A percentile compares a stretch with the other conserved stretches of the same genome.
Evolutionary conservation across 768 basidiomycete genomes (phyloP).

Genomic region (Plicaturopsis crispa): DNA sequence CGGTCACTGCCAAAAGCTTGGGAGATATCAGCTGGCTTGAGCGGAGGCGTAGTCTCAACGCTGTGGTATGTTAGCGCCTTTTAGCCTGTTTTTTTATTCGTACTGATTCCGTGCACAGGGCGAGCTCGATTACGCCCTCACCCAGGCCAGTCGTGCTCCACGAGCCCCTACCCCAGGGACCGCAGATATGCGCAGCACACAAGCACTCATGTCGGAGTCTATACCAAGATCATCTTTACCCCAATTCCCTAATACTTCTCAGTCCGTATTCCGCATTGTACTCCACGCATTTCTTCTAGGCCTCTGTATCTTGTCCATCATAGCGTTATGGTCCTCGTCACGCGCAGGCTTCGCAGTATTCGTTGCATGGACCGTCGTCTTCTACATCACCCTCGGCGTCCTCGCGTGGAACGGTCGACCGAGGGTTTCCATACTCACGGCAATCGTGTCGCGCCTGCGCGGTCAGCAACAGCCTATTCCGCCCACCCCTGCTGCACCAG

Average conservation of each 20-base stretch:
- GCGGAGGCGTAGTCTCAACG: constrained; percentile 61
- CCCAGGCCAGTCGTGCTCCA: constrained; percentile 44
- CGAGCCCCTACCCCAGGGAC: constrained; percentile 43
- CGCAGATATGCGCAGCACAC: constrained; percentile 38
- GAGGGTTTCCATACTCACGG: constrained; percentile 47
- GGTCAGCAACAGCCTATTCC: constrained; percentile 15
- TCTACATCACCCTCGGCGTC: constrained; percentile 45
- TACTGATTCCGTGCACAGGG: constrained; percentile 34
- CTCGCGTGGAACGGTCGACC: constrained; percentile 57
- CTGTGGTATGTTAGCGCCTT: constrained; percentile 43
- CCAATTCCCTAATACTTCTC: constrained; percentile 27
- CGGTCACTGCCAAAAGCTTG: constrained; percentile 23
- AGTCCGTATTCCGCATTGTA: constrained; percentile 37
- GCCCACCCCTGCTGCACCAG: constrained; percentile 21
- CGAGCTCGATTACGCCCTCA: constrained; percentile 66
- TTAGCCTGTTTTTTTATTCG: constrained; percentile 9
- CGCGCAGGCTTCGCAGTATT: constrained; percentile 55
- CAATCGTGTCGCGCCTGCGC: constrained; percentile 38
- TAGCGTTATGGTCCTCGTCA: constrained; percentile 50
- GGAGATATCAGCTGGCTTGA: constrained; percentile 77
- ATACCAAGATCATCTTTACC: constrained; percentile 19
- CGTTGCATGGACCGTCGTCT: constrained; percentile 50
- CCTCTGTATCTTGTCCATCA: constrained; percentile 47
- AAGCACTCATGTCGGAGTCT: constrained; percentile 21
- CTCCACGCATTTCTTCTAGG: constrained; percentile 54